These are phyloP conservation scores for Brasenia schreberi DNA, from an alignment of 164 flowering plant species.

Conservation along the genomic window DNA sequence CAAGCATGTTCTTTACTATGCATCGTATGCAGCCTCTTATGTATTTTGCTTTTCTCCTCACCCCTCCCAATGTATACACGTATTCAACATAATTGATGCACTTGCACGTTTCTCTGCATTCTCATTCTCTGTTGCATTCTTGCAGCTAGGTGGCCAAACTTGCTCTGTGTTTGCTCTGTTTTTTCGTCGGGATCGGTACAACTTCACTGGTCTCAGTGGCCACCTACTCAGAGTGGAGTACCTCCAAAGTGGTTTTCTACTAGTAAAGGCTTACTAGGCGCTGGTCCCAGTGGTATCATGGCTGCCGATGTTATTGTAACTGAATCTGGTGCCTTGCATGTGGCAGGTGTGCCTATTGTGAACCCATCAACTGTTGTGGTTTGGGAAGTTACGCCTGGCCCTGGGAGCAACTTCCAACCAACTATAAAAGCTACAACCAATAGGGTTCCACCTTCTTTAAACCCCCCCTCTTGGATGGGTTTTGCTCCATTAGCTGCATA, in stretches of 20 bases:
- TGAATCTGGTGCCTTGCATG: slow-evolving; percentile 93
- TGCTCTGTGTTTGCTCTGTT: slow-evolving; percentile 95
- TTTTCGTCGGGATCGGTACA: slow-evolving; percentile 98
- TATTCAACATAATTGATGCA: too few relatives aligned
- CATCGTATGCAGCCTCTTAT: neutral
- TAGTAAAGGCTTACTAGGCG: slow-evolving; percentile 92
- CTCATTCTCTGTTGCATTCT: slow-evolving; percentile 12
- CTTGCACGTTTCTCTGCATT: too few relatives aligned
- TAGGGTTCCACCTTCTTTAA: slow-evolving; percentile 72
- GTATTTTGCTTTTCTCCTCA: too few relatives aligned
- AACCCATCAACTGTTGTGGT: slow-evolving; percentile 99
- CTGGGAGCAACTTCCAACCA: slow-evolving; percentile 78
- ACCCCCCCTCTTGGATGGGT: slow-evolving; percentile 80
- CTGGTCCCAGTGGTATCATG: slow-evolving; percentile 99
- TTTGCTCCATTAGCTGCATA: slow-evolving; percentile 95
- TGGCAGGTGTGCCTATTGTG: slow-evolving; percentile 98
- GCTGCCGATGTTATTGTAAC: slow-evolving; percentile 98
- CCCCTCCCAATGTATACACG: too few relatives aligned
- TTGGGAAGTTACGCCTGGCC: slow-evolving; percentile 98
- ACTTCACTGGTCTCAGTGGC: slow-evolving; percentile 98
- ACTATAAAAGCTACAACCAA: slow-evolving; percentile 47
- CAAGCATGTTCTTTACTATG: neutral
- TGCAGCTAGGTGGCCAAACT: slow-evolving; percentile 98
- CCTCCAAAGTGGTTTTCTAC: slow-evolving; percentile 84
- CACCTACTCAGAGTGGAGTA: slow-evolving; percentile 39